phyloP scores from a whole-genome alignment of 306 rosid genomes.

The Luffa acutangula region DNA sequence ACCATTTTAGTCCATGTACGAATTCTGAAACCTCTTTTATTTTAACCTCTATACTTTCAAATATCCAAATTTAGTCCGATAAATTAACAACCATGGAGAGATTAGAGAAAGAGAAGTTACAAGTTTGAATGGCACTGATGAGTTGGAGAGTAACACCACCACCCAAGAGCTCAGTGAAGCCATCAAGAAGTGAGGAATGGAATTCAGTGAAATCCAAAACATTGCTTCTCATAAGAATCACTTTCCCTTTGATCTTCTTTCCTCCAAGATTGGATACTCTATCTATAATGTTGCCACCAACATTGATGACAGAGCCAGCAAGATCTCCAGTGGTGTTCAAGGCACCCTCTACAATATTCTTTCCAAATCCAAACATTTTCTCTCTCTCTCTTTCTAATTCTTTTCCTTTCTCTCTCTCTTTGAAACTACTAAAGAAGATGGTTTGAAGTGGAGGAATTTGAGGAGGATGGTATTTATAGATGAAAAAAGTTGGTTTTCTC shows the following conservation, averaged over 20 bases:
- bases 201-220: constrained; percentile 63
- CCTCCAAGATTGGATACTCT: background rate
- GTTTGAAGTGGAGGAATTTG: background rate
- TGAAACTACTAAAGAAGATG: background rate
- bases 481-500: background rate
- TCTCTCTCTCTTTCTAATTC: background rate
- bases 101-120: background rate
- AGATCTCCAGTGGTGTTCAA: background rate
- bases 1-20: no score
- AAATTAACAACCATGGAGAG: background rate
- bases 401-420: background rate
- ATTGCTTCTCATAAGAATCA: constrained; percentile 65
- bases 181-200: constrained; percentile 37
- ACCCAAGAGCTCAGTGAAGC: constrained; percentile 49
- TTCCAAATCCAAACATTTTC: background rate
- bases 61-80: no score
- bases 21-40: no score
- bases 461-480: background rate
- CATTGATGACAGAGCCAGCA: background rate
- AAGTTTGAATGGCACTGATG: constrained; percentile 23
- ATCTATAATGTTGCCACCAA: background rate
- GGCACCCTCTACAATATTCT: background rate
- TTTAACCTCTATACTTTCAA: no score
- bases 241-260: constrained; percentile 36
- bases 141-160: constrained; percentile 43